A percentile compares a stretch with the other conserved stretches of the same genome.
These are phyloP conservation scores for Wickerhamomyces chaumierensis DNA, from an alignment of 805 yeast species.

Conservation along the genomic window DNA sequence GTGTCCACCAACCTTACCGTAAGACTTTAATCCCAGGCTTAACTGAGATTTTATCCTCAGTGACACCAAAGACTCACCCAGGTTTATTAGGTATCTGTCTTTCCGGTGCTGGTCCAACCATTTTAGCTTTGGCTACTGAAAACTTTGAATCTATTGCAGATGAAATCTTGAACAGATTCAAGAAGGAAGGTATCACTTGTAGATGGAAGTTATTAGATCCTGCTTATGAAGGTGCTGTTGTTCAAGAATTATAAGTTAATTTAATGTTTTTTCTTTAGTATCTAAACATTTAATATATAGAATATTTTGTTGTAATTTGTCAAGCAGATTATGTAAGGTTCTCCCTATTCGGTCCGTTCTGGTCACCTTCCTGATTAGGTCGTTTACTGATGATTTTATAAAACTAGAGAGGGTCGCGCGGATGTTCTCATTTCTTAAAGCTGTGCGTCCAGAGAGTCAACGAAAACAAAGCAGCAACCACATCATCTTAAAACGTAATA, in stretches of 20 bases:
- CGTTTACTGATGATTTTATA: too few species aligned
- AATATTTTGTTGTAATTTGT: too few species aligned
- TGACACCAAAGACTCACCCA: constrained; percentile 72
- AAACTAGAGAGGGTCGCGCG: too few species aligned
- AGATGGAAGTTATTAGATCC: constrained; percentile 76
- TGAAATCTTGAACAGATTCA: constrained; percentile 61
- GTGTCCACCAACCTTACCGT: constrained; percentile 95
- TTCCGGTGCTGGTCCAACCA: constrained; percentile 98
- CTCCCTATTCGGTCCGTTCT: too few species aligned
- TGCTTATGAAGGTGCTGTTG: constrained; percentile 80
- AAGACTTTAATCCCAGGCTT: constrained; percentile 87
- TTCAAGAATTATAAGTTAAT: constrained; percentile 24
- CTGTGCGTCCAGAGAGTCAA: too few species aligned
- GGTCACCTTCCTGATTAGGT: too few species aligned
- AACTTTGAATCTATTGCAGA: constrained; percentile 76
- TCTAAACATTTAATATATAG: too few species aligned
- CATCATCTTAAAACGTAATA: too few species aligned
- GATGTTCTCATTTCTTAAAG: too few species aligned
- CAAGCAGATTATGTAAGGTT: too few species aligned
- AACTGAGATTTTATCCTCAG: constrained; percentile 62
- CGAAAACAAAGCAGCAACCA: too few species aligned
- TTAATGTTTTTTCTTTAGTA: too few species aligned
- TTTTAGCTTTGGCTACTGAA: constrained; percentile 82
- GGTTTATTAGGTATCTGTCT: constrained; percentile 91
- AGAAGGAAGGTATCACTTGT: constrained; percentile 56